A percentile compares a stretch with the other conserved stretches of the same genome.
Evolutionary conservation across 2,329 filamentous ascomycete species (phyloP).

Genomic region (Calonectria pseudoreteaudii): DNA sequence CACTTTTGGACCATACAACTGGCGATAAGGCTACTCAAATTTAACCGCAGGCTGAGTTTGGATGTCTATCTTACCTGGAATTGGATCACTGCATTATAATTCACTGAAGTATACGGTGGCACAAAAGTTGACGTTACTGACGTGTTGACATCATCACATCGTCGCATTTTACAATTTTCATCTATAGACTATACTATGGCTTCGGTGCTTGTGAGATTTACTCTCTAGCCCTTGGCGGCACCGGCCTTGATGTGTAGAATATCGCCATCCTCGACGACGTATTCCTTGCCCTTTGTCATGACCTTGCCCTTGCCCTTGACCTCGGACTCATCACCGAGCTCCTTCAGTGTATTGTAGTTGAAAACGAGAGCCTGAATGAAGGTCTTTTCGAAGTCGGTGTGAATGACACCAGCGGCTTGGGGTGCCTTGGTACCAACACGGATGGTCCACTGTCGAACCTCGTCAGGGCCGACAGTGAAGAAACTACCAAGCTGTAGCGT

Average conservation of each 20-base stretch:
- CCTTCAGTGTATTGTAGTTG: constrained; percentile 85
- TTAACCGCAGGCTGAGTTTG: not conserved
- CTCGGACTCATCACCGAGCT: constrained; percentile 87
- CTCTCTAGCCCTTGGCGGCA: constrained; percentile 76
- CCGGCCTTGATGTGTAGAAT: constrained; percentile 91
- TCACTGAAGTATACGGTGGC: not conserved
- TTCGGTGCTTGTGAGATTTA: constrained; percentile 11
- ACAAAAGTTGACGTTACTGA: not conserved
- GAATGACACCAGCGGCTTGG: constrained; percentile 96
- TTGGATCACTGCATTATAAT: not conserved
- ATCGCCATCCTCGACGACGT: constrained; percentile 86
- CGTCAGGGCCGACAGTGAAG: constrained; percentile 96
- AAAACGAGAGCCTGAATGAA: constrained; percentile 98
- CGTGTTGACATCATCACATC: constrained; percentile 32
- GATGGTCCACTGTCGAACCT: constrained; percentile 99
- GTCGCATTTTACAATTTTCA: constrained; percentile 36
- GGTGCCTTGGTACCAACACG: constrained; percentile 97
- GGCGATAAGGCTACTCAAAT: not conserved
- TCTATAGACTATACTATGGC: constrained; percentile 25
- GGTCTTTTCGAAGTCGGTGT: constrained; percentile 99
- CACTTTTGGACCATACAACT: not conserved
- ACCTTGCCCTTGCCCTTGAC: constrained; percentile 96
- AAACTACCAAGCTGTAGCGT: constrained; percentile 91
- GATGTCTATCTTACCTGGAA: not conserved
- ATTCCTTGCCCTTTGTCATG: constrained; percentile 99